Base-by-base conservation (phyloP, 176 grass and related monocot species). In the Olyra latifolia region DNA sequence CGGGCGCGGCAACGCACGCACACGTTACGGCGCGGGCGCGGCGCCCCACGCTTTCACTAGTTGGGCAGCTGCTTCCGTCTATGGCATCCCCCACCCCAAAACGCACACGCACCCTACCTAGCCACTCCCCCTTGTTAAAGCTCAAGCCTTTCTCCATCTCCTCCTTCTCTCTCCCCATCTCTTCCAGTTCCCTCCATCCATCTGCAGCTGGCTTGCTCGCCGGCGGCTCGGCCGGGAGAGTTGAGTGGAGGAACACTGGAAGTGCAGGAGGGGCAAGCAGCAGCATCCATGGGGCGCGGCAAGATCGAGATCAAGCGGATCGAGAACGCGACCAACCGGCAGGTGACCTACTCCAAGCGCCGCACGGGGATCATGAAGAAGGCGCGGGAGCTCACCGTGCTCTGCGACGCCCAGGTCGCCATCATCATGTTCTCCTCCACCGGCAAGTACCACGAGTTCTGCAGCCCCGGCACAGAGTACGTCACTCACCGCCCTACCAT, bases 301-400 rank as follows among this genome's bases (percentile, higher is more conserved):
- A 99, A 99, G 96, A 99, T 99, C 81, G 96, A 99, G 92, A 99
- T 99, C 47, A 99, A 99, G 92, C 84, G 91, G 92, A 99, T 95
- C 78, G 92, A 99, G 88, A 99, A 99, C 86, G 87, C 96, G 17
- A 99, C 96, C 10, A 99, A 92, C 79, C 35, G 96, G 61, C 96
- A 99, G 77, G 96, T 99, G 8, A 99, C 96, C 29, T 99, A 93
- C 86, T 99, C 96, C 57, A 99, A 99, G 90, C 85, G 96, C 24
- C 82, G 96, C 1, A 86, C 92, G 1, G 96, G 96, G 72, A 99
- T 99, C 89, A 87, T 99, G 86, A 99, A 99, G 88, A 99, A 99
- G 90, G 96, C 96, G 10, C 77, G 77, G 14, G 96, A 99, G 81
- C 88, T 99, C 83, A 95, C 90, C 10, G 96, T 99, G 75, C 92